A percentile compares a stretch with the other conserved stretches of the same genome.
phyloP scores from a whole-genome alignment of 106 monocot genomes.

The Allium cepa region DNA sequence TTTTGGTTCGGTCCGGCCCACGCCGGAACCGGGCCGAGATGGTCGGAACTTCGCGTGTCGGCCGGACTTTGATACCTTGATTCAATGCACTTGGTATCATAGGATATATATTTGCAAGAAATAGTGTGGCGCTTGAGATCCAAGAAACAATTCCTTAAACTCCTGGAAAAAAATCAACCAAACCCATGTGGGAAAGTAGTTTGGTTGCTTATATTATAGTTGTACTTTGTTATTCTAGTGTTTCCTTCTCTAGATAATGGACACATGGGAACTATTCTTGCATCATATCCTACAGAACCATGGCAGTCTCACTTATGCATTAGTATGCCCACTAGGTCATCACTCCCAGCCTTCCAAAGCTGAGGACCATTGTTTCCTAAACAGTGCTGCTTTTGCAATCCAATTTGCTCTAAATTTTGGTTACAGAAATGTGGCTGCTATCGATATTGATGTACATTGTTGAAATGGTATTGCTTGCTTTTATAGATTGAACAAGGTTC shows the following conservation, averaged over 20 bases:
- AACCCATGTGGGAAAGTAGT: constrained; percentile 23
- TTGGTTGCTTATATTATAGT: constrained; percentile 16
- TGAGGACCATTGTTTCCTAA: constrained; percentile 91
- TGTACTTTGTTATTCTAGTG: constrained; percentile 17
- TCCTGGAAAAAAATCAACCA: constrained; percentile 15
- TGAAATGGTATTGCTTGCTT: constrained; percentile 90
- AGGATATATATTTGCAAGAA: constrained; percentile 21
- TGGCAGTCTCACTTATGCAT: constrained; percentile 69
- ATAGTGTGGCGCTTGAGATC: constrained; percentile 27
- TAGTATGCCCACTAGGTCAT: constrained; percentile 93
- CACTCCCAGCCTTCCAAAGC: constrained; percentile 86
- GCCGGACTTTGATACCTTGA: too few species aligned
- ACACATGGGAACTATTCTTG: constrained; percentile 43
- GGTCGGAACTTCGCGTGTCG: too few species aligned
- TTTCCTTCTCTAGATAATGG: constrained; percentile 16
- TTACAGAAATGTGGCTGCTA: constrained; percentile 34
- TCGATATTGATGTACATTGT: constrained; percentile 93
- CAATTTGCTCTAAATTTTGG: constrained; percentile 65
- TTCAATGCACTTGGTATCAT: constrained; percentile 21
- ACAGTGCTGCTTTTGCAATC: constrained; percentile 78
- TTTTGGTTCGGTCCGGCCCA: too few species aligned
- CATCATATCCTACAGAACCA: constrained; percentile 53
- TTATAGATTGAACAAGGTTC: constrained; percentile 53
- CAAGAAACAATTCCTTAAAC: constrained; percentile 30
- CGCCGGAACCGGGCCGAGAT: too few species aligned